These are phyloP conservation scores for Pugionium dolabratum DNA, from an alignment of 345 rosid genomes.

Conservation along the genomic window DNA sequence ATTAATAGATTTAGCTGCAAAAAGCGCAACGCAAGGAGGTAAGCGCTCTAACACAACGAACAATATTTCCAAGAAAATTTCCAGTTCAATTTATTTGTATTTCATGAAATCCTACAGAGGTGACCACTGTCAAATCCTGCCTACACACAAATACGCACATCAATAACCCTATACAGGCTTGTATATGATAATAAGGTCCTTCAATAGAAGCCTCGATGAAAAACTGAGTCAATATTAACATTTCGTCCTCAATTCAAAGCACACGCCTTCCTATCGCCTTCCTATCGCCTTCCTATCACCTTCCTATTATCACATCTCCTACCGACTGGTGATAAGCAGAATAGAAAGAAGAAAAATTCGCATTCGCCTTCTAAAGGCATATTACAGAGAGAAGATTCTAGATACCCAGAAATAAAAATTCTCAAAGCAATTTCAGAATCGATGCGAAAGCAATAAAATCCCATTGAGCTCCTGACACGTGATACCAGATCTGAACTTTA, in stretches of 20 bases:
- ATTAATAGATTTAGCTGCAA: slow-evolving; percentile 39
- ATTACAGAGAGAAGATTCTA: background rate
- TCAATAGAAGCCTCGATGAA: background rate
- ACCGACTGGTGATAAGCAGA: background rate
- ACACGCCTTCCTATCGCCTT: background rate
- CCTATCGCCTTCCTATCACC: no score
- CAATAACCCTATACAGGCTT: background rate
- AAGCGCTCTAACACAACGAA: slow-evolving; percentile 25
- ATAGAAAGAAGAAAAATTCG: background rate
- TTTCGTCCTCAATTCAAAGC: background rate
- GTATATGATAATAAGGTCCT: no score
- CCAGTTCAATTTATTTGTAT: background rate
- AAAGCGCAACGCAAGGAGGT: slow-evolving; percentile 32
- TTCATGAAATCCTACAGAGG: background rate
- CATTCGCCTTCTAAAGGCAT: background rate
- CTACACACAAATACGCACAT: background rate
- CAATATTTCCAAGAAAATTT: background rate
- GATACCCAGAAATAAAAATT: background rate
- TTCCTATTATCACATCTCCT: background rate
- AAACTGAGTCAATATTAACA: background rate
- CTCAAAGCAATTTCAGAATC: background rate
- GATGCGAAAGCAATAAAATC: background rate
- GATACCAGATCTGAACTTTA: slow-evolving; percentile 23
- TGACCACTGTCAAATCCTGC: background rate
- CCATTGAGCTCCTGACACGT: background rate